Percentiles rank a stretch among this genome's conserved stretches.
Evolutionary conservation across 2,329 filamentous ascomycete genomes (phyloP).

Genomic region (Pyricularia pennisetigena): DNA sequence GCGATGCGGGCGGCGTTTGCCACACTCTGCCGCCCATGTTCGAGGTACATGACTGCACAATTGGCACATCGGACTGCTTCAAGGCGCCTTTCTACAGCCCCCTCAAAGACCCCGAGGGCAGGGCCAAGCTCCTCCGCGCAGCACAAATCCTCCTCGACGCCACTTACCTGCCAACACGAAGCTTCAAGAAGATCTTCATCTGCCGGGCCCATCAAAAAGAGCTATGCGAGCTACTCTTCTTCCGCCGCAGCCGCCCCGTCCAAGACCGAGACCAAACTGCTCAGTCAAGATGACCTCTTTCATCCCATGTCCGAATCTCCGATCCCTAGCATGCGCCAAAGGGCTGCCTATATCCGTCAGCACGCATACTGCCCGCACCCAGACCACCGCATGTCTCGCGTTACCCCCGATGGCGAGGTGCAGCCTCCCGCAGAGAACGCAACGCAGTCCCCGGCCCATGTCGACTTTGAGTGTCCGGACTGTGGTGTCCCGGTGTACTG

Average conservation of each 20-base stretch:
- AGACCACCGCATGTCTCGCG: constrained; percentile 66
- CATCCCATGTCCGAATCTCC: constrained; percentile 87
- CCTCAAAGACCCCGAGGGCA: constrained; percentile 13
- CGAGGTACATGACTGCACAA: constrained; percentile 17
- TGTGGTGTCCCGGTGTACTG: constrained; percentile 93
- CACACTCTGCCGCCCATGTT: constrained; percentile 29
- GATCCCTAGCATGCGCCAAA: constrained; percentile 73
- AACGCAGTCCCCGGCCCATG: constrained; percentile 62
- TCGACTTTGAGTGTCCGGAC: constrained; percentile 91
- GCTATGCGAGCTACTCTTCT: constrained; percentile 1
- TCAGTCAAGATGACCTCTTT: constrained; percentile 77
- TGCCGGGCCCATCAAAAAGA: background rate
- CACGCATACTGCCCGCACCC: constrained; percentile 92
- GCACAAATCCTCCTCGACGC: background rate
- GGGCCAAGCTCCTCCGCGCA: background rate
- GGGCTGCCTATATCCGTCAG: constrained; percentile 84
- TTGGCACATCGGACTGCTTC: background rate
- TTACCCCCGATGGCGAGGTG: constrained; percentile 16
- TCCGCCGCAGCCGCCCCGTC: constrained; percentile 11
- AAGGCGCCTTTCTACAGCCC: background rate
- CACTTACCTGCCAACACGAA: background rate
- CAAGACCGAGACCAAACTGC: constrained; percentile 29
- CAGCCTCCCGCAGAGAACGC: constrained; percentile 41
- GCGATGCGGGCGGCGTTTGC: constrained; percentile 28
- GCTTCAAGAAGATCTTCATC: constrained; percentile 14